These are phyloP conservation scores for Alternaria gaisen DNA, from an alignment of 2,329 filamentous ascomycete species.

Conservation along the genomic window DNA sequence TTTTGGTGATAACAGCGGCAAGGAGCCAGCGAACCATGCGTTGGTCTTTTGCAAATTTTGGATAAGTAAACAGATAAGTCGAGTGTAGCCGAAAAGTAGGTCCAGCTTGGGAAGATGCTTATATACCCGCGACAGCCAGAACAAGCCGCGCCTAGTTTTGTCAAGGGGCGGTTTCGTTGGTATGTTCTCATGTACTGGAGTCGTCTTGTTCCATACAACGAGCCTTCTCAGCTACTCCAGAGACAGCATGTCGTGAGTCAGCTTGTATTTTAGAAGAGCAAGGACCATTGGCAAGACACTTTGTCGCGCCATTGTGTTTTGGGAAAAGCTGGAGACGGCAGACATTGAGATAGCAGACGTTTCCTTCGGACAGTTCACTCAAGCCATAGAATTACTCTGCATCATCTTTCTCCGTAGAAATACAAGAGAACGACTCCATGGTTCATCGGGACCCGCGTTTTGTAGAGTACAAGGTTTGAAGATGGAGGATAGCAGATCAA, in stretches of 20 bases:
- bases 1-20: neutral
- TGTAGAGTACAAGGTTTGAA: too few relatives aligned
- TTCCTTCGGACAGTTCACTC: neutral
- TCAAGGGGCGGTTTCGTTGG: neutral
- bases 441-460: too few relatives aligned
- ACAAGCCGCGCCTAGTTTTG: neutral
- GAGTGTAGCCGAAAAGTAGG: neutral
- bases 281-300: rapidly evolving
- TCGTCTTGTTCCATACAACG: neutral
- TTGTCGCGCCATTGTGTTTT: rapidly evolving
- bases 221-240: neutral
- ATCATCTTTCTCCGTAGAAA: rapidly evolving
- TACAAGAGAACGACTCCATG: too few relatives aligned
- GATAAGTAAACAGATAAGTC: neutral
- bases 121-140: neutral
- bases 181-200: neutral
- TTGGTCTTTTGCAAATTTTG: neutral
- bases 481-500: too few relatives aligned
- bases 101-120: neutral
- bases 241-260: neutral
- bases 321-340: neutral
- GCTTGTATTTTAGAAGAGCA: too few relatives aligned
- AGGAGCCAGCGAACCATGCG: neutral
- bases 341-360: neutral
- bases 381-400: rapidly evolving